Base-by-base conservation (phyloP, 202 grass and related monocot genomes). In the Schoenoplectus tabernaemontani region DNA sequence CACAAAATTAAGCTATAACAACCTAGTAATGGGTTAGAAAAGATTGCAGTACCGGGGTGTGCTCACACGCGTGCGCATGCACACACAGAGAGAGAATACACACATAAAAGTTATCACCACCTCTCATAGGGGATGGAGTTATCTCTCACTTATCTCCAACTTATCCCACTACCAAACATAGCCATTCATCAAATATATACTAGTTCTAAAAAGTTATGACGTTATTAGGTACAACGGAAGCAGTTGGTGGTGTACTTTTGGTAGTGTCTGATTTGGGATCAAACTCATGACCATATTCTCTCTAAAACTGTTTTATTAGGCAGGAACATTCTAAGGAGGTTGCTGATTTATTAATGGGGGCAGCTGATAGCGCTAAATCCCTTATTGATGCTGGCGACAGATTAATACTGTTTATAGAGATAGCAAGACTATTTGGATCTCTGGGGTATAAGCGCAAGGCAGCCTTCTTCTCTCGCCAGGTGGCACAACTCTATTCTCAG, bases 401-500 rank as follows among this genome's bases (percentile, higher is more conserved):
- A 48, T 75, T 99, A 54, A 88, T 99, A 79, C 61, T 99, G 44
- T 96, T 95, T 83, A 89, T 99, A 86, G 96, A 99, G 85, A 99
- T 95, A 4, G 96, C 96, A 28, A 92, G 96, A 85, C 85, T 99
- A 78, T 99, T 96, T 84, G 96, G 96, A 74, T 82, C 88, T 74
- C 86, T 99, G 78, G 96, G 96, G 20, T 99, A 99, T 86, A 89
- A 84, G 54, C 90, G 96, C 65, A 99, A 99, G 72, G 96, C 96
- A 1, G 96, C 96, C 51, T 99, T 99, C 82, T 99, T 99, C 84
- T 99, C 96, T 61, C 93, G 96, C 79, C 96, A 93, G 86, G 92
- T 99, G 87, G 92, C 96, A 57, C 96, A 96, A 62, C 85, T 99
- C 53, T 99, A 99, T 81, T 88, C 93, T 81, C 96, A 95, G 83